Evolutionary conservation across 306 rosid genomes (phyloP).

Genomic region (Trichosanthes cucumerina): DNA sequence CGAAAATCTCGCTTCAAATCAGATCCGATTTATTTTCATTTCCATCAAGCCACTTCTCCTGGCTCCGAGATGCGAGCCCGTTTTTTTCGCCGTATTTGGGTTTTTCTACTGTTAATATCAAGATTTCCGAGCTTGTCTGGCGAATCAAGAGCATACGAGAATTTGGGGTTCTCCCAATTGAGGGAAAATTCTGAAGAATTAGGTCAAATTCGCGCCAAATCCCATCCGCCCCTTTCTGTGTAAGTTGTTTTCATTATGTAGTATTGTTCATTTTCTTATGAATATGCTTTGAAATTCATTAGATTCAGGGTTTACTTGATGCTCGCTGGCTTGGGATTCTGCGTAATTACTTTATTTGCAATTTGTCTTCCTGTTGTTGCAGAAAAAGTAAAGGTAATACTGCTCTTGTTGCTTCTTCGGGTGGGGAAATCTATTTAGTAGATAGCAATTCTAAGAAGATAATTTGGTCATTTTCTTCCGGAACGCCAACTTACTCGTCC

Average conservation of each 20-base stretch:
- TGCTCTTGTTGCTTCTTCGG: slow-evolving; percentile 36
- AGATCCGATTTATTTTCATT: background rate
- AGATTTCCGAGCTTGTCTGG: background rate
- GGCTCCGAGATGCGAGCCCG: slow-evolving; percentile 18
- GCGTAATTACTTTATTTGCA: background rate
- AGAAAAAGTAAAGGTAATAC: slow-evolving; percentile 31
- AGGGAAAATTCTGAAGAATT: slow-evolving; percentile 3
- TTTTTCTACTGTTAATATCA: background rate
- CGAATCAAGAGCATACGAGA: slow-evolving; percentile 10
- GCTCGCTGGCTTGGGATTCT: background rate
- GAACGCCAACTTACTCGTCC: slow-evolving; percentile 46
- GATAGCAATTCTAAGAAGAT: slow-evolving; percentile 35
- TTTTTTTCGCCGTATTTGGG: background rate
- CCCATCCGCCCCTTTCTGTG: slow-evolving; percentile 41
- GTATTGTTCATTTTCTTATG: background rate
- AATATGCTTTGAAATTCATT: background rate
- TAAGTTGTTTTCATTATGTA: slow-evolving; percentile 14
- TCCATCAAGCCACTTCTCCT: background rate
- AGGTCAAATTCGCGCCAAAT: slow-evolving; percentile 25
- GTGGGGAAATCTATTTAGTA: slow-evolving; percentile 56
- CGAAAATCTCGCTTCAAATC: background rate
- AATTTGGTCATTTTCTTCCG: slow-evolving; percentile 67
- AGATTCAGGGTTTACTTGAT: background rate
- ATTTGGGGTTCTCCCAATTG: slow-evolving; percentile 11
- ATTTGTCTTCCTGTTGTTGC: background rate